Evolutionary conservation across 805 yeast genomes (phyloP).

Genomic region (Metschnikowia continentalis): DNA sequence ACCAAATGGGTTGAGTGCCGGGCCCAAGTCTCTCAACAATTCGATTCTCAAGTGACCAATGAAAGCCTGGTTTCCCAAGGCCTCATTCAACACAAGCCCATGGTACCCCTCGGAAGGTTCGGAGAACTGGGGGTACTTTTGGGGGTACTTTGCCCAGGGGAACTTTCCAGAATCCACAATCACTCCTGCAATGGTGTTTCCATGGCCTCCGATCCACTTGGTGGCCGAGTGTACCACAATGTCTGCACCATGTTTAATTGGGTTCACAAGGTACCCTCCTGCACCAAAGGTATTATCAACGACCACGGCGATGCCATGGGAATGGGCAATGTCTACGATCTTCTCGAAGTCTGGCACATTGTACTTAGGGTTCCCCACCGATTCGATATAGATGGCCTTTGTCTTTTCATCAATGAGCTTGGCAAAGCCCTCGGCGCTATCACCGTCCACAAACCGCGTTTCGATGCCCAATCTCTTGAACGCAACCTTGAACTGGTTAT

Average conservation of each 20-base stretch:
- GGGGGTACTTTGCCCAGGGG: conserved; percentile 83
- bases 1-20: conserved; percentile 82
- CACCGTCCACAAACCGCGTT: conserved; percentile 81
- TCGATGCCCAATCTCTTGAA: conserved; percentile 87
- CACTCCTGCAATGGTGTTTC: conserved; percentile 91
- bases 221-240: conserved; percentile 93
- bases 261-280: conserved; percentile 83
- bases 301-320: conserved; percentile 82
- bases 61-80: conserved; percentile 75
- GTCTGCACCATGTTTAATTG: conserved; percentile 87
- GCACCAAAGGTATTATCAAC: conserved; percentile 98
- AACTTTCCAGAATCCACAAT: conserved; percentile 88
- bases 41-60: conserved; percentile 79
- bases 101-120: conserved; percentile 93
- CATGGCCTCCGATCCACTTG: conserved; percentile 98
- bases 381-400: conserved; percentile 83
- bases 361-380: conserved; percentile 90
- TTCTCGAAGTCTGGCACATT: conserved; percentile 87
- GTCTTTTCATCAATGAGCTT: conserved; percentile 76
- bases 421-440: conserved; percentile 68
- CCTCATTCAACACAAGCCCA: conserved; percentile 77
- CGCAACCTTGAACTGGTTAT: conserved; percentile 89
- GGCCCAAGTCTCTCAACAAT: conserved; percentile 88
- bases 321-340: conserved; percentile 72
- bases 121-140: conserved; percentile 87